A percentile compares a stretch with the other conserved stretches of the same genome.
These are phyloP conservation scores for Candida glaebosa DNA, from an alignment of 805 yeast genomes.

Conservation along the genomic window DNA sequence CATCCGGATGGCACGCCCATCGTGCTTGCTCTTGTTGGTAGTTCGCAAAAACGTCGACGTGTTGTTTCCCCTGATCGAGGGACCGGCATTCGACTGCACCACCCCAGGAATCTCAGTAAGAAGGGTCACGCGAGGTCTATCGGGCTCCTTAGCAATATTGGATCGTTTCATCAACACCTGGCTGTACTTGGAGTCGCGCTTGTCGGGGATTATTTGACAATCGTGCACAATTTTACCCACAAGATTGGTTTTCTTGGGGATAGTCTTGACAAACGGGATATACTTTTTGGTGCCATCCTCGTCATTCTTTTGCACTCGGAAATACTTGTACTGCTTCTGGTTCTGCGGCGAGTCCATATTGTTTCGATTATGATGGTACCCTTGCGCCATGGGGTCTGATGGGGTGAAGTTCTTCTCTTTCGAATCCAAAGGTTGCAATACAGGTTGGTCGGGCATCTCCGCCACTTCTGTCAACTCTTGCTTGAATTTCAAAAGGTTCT, in stretches of 20 bases:
- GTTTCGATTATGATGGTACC: slow-evolving; percentile 9
- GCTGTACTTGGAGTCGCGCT: slow-evolving; percentile 65
- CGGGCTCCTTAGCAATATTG: slow-evolving; percentile 49
- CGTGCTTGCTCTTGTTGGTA: slow-evolving; percentile 45
- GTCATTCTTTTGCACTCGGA: slow-evolving; percentile 30
- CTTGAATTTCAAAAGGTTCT: slow-evolving; percentile 61
- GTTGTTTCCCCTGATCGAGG: slow-evolving; percentile 66
- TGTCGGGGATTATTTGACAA: slow-evolving; percentile 81
- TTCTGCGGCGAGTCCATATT: slow-evolving; percentile 8
- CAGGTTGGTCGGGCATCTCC: slow-evolving; percentile 52
- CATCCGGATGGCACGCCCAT: slow-evolving; percentile 91
- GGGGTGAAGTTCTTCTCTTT: slow-evolving; percentile 8
- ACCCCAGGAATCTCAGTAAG: slow-evolving; percentile 83
- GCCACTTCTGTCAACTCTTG: slow-evolving; percentile 50
- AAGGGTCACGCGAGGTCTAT: slow-evolving; percentile 63
- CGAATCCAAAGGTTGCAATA: slow-evolving; percentile 33
- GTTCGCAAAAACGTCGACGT: slow-evolving; percentile 64
- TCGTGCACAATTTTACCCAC: slow-evolving; percentile 90
- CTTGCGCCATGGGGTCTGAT: slow-evolving; percentile 6
- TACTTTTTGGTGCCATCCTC: slow-evolving; percentile 33
- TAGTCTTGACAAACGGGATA: slow-evolving; percentile 82
- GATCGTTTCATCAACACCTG: slow-evolving; percentile 51
- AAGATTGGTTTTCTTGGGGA: slow-evolving; percentile 82
- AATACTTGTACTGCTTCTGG: slow-evolving; percentile 20
- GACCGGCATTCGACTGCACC: slow-evolving; percentile 81